Evolutionary conservation across 2,329 filamentous ascomycete genomes (phyloP), one percentile per base, ranked within the genome.

Genomic region (Cytospora schulzeri): DNA sequence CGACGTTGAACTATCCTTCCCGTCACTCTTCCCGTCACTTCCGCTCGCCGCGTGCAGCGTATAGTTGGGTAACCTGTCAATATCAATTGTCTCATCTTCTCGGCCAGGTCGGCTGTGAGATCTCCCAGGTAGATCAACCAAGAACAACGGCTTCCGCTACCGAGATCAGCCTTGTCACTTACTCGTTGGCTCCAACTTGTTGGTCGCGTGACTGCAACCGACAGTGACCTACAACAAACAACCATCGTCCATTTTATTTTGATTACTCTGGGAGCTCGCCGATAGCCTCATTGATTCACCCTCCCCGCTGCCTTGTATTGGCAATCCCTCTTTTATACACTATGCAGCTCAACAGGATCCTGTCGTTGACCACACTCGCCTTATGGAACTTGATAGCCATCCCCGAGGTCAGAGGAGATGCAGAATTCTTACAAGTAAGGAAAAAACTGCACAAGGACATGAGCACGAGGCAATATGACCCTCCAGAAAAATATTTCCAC

Each of bases 401-500:
- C 29, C 45, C 57, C 24, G 51, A 28, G 5, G 56, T 38, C 12
- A 52, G 57, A 4, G 64, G 61, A 60, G 67, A 69, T 52, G 68
- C 70, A 24, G 67, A 71, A 1, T 69, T 70, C 52, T 28, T 55
- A 1, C 66, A 64, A 31, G 67, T 71, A 17, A 60, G 68, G 59
- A 63, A 70, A 67, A 59, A 72, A 24, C 52, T 73, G 64, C 71
- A 69, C 54, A 70, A 68, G 53, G 73, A 71, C 24, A 66, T 67
- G 68, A 70, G 66, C 38, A 65, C 62, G 1, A 58, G 60, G 17
- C 19, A 28, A 3, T 29, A 19, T 17, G 63, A 67, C 28, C 56
- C 60, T 0, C 56, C 61, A 9, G 62, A 60, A 3, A 77, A 78
- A 72, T 77, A 77, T 68, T 77, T 78, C 64, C 75, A 76, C 77